Base-by-base conservation (phyloP, 2,329 filamentous ascomycete genomes). In the Gaeumannomyces tritici region DNA sequence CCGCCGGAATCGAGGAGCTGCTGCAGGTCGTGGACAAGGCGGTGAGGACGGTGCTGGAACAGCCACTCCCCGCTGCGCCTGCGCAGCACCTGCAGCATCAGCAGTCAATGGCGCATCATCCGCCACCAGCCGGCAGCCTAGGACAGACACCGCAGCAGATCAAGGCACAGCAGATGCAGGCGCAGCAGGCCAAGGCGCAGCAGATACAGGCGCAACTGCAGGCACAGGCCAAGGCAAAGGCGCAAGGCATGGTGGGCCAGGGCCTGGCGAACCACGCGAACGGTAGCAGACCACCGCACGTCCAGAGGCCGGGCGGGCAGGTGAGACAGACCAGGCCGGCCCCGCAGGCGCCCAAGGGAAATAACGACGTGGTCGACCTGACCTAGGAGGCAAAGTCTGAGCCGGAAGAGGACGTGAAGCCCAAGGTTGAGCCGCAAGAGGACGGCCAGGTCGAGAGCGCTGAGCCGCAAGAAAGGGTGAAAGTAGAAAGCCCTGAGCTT, bases 21-120 rank as follows among this genome's bases (percentile, higher is more conserved):
- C 72, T 86, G 29, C 70, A 71, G 57, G 75, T 76, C 24, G 72
- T 82, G 11, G 80, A 84, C 68, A 77, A 79, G 24, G 75, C 74
- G 18, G 67, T 85, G 31, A 73, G 77, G 55, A 68, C 72, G 4
- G 62, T 78, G 54, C 68, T 65, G 59, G 65, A 65, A 26, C 61
- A 62, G 51, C 62, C 65, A 24, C 63, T 61, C 28, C 47, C 62
- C 24, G 13, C 31, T 21, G 54, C 56, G 60, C 60, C 59, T n/a
- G 18, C 29, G 28, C 58, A 60, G 35, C 58, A 60, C 11, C 58
- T 29, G 54, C 29, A 26, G 4, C 35, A 42, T n/a, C 58, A 60
- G 42, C 35, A 27, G 42, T 21, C 42, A 9, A 51, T n/a, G 21
- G 42, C 21, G 21, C 42, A 51, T 51, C 42, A 51, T 21, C 42